These are phyloP conservation scores for Mortierella sp. DNA, from an alignment of 371 early-diverging fungal species.

Conservation along the genomic window DNA sequence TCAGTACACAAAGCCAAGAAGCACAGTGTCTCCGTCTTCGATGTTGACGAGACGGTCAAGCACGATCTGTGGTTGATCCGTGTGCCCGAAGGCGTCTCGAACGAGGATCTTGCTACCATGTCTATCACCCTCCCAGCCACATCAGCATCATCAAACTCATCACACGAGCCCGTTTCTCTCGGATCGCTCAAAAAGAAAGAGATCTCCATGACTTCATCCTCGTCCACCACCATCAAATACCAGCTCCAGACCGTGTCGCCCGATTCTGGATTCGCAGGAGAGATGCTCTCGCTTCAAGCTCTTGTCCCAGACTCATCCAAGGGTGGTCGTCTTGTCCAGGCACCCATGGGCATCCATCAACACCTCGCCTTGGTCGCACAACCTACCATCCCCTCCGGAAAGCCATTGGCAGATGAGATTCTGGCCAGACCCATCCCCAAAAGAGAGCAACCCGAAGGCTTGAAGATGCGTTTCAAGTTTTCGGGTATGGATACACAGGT, in stretches of 20 bases:
- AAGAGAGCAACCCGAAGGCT: slow-evolving; percentile 41
- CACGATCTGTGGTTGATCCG: slow-evolving; percentile 53
- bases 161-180: slow-evolving; percentile 10
- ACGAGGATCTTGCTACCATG: slow-evolving; percentile 52
- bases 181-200: slow-evolving; percentile 52
- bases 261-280: slow-evolving; percentile 45
- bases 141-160: slow-evolving; percentile 5
- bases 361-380: slow-evolving; percentile 41
- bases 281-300: slow-evolving; percentile 38
- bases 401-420: slow-evolving; percentile 45
- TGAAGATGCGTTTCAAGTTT: slow-evolving; percentile 45
- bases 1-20: slow-evolving; percentile 32
- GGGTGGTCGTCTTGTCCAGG: slow-evolving; percentile 40
- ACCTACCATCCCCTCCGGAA: slow-evolving; percentile 38
- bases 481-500: slow-evolving; percentile 39
- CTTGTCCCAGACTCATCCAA: slow-evolving; percentile 38
- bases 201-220: slow-evolving; percentile 12
- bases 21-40: slow-evolving; percentile 29
- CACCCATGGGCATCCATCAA: slow-evolving; percentile 30
- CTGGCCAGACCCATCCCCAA: slow-evolving; percentile 37
- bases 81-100: slow-evolving; percentile 47
- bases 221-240: slow-evolving; percentile 39
- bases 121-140: slow-evolving; percentile 23
- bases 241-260: slow-evolving; percentile 38
- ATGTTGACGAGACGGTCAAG: slow-evolving; percentile 32